Percentiles rank a stretch among this genome's conserved stretches.
Evolutionary conservation across 1,139 yeast genomes (phyloP).

Genomic region (Pichiaceae sp.): DNA sequence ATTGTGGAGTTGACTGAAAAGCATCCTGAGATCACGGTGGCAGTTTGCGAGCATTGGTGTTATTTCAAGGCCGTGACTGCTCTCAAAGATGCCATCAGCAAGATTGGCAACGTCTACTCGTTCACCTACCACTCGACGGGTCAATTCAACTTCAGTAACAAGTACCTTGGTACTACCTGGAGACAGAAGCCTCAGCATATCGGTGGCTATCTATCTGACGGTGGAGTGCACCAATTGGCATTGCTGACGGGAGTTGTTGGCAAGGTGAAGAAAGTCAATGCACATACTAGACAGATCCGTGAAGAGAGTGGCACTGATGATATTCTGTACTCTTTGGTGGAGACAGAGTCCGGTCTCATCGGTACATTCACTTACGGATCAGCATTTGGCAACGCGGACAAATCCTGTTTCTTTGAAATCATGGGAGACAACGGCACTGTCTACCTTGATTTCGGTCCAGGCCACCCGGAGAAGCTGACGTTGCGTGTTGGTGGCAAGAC

Average conservation of each 20-base stretch:
- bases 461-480: constrained; percentile 38
- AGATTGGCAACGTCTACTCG: constrained; percentile 69
- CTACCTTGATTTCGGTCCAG: constrained; percentile 52
- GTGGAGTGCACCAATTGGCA: constrained; percentile 93
- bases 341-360: constrained; percentile 48
- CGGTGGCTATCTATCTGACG: constrained; percentile 87
- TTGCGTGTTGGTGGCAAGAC: constrained; percentile 32
- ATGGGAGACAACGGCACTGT: constrained; percentile 75
- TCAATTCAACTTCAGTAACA: constrained; percentile 55
- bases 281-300: constrained; percentile 67
- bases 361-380: constrained; percentile 91
- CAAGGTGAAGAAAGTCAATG: constrained; percentile 57
- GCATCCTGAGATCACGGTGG: constrained; percentile 44
- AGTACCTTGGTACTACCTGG: constrained; percentile 73
- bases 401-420: constrained; percentile 56
- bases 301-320: constrained; percentile 76
- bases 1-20: constrained; percentile 60
- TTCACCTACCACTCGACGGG: constrained; percentile 81
- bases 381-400: constrained; percentile 79
- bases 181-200: constrained; percentile 82
- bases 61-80: constrained; percentile 50
- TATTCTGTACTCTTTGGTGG: constrained; percentile 61
- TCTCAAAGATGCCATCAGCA: constrained; percentile 47
- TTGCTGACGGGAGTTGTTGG: constrained; percentile 80
- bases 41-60: constrained; percentile 80